Base-by-base conservation (phyloP, 306 rosid genomes). In the Cicer judaicum region DNA sequence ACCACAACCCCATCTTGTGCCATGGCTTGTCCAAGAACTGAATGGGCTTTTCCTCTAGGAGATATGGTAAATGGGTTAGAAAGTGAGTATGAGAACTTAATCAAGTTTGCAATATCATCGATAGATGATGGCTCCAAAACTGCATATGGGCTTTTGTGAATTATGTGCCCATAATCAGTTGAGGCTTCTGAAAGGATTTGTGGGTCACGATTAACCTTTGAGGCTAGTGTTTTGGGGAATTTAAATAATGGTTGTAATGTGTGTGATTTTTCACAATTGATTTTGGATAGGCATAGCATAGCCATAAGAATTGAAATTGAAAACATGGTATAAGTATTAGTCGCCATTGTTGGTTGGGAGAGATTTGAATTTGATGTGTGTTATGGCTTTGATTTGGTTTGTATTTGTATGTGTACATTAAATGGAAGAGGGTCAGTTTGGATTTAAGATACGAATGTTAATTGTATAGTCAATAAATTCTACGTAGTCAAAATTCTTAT, bases 11-110 rank as follows among this genome's bases (percentile, higher is more conserved):
- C 98, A 3, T 69, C 66, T 10, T 3, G 13, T 12, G 94, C 59
- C 89, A 85, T 82, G 47, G 92, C 71, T 44, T 94, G 97, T 7
- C 97, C 98, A 0, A 81, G 77, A 14, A 82, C 81, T 1, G 96
- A 94, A 76, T 94, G 98, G 1, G 66, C 97, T 6, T 77, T 88
- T 14, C 98, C 98, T 57, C 90, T 83, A 0, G 91, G 84, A 0
- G 96, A 92, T 2, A 91, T 21, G 8, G 74, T 38, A 18, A 81
- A 89, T 7, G 90, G 92, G 0, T 29, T 9, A 1, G 71, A n/a
- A 0, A 36, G 60, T 36, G 68, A 64, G 72, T 87, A 78, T 24
- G 86, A 85, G 65, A 44, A 73, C 6, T 76, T 54, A 14, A 94
- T 15, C 43, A 94, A 46, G 13, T 24, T 74, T 0, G 82, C 19